Base-by-base conservation (phyloP, 2,329 filamentous ascomycete genomes). In the Fusarium subtropicale region DNA sequence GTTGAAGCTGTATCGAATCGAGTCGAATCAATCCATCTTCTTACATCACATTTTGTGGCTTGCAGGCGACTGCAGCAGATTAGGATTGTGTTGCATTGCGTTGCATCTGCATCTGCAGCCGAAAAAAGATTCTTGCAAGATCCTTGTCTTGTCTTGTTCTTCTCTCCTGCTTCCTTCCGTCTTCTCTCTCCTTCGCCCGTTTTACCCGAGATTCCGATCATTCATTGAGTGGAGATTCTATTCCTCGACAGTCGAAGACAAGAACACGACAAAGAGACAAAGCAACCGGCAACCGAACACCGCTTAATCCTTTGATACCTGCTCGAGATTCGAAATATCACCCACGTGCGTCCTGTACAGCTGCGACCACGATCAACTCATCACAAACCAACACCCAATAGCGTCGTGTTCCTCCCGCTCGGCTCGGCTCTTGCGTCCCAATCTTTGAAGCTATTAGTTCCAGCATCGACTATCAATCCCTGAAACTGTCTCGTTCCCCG, bases 351-450 rank as follows among this genome's bases (percentile, higher is more conserved):
- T 54, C n/a, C 54, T 61, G 57, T 64, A 54, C 54, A 69, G 55
- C 73, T 75, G 73, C 71, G 64, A 62, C 69, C 71, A 57, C 39
- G 51, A 42, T 58, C 41, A 57, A 63, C 63, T 74, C 57, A 73
- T 75, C 73, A 75, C 73, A 66, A 7, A 44, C 56, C 31, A 64
- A 58, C 68, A 51, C 73, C 48, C 73, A 75, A 75, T 75, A 61
- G 71, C 65, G 53, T 62, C 51, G 45, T 60, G 48, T 64, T 48
- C 69, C 69, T 74, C 69, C 61, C 63, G 56, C 71, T 71, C 68
- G 65, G 68, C 71, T 70, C 71, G 62, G 69, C 56, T 71, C 69
- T 72, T 60, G 56, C 38, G 54, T 57, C 61, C 57, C 22, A 44
- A 41, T 52, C 34, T 41, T 53, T 38, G 61, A 71, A 57, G 57